A percentile compares a stretch with the other conserved stretches of the same genome.
phyloP scores from a whole-genome alignment of 2,329 filamentous ascomycete species.

The Botryotinia globosa region DNA sequence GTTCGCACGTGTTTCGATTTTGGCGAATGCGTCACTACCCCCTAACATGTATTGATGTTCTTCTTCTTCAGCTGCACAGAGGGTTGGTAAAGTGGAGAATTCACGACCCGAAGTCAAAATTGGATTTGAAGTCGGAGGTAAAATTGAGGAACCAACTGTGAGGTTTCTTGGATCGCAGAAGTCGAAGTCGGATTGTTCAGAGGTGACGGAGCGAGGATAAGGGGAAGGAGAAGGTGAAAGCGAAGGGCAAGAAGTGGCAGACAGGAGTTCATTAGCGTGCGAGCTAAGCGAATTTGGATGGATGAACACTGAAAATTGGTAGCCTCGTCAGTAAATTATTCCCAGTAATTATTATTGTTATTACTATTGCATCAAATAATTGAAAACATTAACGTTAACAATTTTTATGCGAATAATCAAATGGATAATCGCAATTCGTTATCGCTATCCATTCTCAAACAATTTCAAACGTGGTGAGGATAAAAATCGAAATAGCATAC shows the following conservation, averaged over 20 bases:
- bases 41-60: constrained; percentile 52
- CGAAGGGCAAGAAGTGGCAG: constrained; percentile 73
- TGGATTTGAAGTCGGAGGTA: constrained; percentile 28
- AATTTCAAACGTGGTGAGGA: not conserved
- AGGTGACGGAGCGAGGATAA: constrained; percentile 65
- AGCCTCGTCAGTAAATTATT: constrained; percentile 18
- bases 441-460: not conserved
- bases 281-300: constrained; percentile 64
- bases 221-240: constrained; percentile 85
- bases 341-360: not conserved
- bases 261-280: constrained; percentile 67
- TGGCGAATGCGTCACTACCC: constrained; percentile 30
- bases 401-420: not conserved
- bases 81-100: constrained; percentile 61
- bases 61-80: constrained; percentile 58
- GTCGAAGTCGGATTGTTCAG: constrained; percentile 65
- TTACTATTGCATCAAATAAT: not conserved
- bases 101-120: constrained; percentile 53
- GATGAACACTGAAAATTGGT: constrained; percentile 54
- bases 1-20: constrained; percentile 48
- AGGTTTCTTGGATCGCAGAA: constrained; percentile 92
- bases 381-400: not conserved
- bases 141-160: constrained; percentile 60
- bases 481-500: constrained; percentile 54
- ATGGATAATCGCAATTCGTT: not conserved